These are phyloP conservation scores for Zygosaccharomyces pseudorouxii DNA, from an alignment of 805 yeast species.

Conservation along the genomic window DNA sequence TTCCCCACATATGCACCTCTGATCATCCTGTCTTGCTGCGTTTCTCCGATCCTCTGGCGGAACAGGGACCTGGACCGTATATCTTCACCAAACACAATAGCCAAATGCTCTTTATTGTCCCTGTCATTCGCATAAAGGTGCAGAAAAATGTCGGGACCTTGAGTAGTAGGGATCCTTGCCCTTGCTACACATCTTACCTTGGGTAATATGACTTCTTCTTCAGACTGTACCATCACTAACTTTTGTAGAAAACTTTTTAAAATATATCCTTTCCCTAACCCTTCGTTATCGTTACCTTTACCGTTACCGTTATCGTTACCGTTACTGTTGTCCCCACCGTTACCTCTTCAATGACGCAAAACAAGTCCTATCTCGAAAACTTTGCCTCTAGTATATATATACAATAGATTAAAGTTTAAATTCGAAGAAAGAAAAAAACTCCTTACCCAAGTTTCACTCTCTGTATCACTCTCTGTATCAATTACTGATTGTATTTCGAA, in stretches of 20 bases:
- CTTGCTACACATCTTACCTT: slow-evolving; percentile 82
- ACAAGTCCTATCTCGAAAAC: too few species aligned
- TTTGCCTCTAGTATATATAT: too few species aligned
- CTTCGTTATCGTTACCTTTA: too few species aligned
- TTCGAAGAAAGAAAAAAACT: too few species aligned
- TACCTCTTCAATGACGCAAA: too few species aligned
- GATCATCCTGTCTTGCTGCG: slow-evolving; percentile 94
- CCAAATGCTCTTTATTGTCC: slow-evolving; percentile 91
- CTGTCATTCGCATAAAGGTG: slow-evolving; percentile 83
- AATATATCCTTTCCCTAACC: not conserved
- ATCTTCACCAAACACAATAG: slow-evolving; percentile 93
- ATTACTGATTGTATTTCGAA: too few species aligned
- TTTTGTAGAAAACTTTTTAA: not conserved
- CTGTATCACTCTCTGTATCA: too few species aligned
- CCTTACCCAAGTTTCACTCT: too few species aligned
- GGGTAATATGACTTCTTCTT: slow-evolving; percentile 45
- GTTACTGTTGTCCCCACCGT: too few species aligned
- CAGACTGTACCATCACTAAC: not conserved
- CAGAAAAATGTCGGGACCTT: slow-evolving; percentile 88
- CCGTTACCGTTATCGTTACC: too few species aligned
- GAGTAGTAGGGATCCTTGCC: slow-evolving; percentile 94
- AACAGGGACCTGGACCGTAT: slow-evolving; percentile 75
- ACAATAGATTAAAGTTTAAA: too few species aligned
- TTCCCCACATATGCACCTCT: slow-evolving; percentile 95
- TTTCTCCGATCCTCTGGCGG: slow-evolving; percentile 56